These are phyloP conservation scores for Penicillium lagena DNA, from an alignment of 495 filamentous ascomycete species.

Conservation along the genomic window DNA sequence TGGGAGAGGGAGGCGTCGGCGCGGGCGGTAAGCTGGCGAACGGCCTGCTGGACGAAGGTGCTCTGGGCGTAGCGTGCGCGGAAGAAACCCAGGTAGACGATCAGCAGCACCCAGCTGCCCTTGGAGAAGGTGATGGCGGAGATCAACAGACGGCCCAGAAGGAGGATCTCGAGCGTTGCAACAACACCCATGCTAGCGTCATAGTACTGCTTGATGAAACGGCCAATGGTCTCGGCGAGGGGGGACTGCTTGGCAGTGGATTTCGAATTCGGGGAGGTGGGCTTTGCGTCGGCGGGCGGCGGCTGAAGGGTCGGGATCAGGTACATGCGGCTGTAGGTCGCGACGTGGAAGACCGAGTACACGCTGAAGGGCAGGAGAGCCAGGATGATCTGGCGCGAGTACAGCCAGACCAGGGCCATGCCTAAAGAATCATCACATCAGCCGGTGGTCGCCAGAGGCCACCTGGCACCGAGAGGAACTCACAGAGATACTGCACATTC, in stretches of 20 bases:
- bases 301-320: conserved; percentile 47
- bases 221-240: conserved; percentile 72
- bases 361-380: conserved; percentile 92
- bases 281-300: conserved; percentile 41
- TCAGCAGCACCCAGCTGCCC: conserved; percentile 81
- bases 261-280: conserved; percentile 48
- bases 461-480: conserved; percentile 15
- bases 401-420: conserved; percentile 95
- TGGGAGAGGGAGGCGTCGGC: conserved; percentile 76
- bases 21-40: conserved; percentile 64
- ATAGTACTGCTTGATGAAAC: conserved; percentile 97
- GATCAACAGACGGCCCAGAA: conserved; percentile 76
- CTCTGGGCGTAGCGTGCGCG: conserved; percentile 87
- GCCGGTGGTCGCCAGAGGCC: too few species aligned
- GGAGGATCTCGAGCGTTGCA: conserved; percentile 64
- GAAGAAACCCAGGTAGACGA: conserved; percentile 86
- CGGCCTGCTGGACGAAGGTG: conserved; percentile 77
- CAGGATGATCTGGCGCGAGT: conserved; percentile 78
- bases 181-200: conserved; percentile 83
- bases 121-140: conserved; percentile 79
- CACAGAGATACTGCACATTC: conserved; percentile 96
- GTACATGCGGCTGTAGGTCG: conserved; percentile 59
- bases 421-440: conserved; percentile 37
- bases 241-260: conserved; percentile 58
- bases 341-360: conserved; percentile 97